Evolutionary conservation across 2,329 filamentous ascomycete genomes (phyloP).

Genomic region (Colletotrichum endophyticum): DNA sequence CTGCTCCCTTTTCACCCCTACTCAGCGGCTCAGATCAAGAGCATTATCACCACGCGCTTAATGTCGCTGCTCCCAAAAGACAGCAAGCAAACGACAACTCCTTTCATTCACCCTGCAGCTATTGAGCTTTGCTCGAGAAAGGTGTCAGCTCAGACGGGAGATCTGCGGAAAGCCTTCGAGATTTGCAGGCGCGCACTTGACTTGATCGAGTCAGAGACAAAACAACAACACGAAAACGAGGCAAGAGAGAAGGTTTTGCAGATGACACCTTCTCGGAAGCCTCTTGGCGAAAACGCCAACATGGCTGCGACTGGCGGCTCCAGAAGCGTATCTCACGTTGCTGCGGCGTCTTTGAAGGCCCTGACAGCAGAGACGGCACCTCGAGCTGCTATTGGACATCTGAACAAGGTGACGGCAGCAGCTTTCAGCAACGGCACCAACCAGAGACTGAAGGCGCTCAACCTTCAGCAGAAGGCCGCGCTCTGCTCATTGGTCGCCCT

Average conservation of each 20-base stretch:
- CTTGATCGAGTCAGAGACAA: slow-evolving; percentile 84
- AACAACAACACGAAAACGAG: slow-evolving; percentile 71
- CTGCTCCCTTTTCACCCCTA: slow-evolving; percentile 94
- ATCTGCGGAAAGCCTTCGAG: slow-evolving; percentile 93
- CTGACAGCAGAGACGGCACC: slow-evolving; percentile 83
- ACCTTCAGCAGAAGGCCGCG: slow-evolving; percentile 95
- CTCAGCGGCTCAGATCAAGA: slow-evolving; percentile 83
- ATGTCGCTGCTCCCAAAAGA: slow-evolving; percentile 71
- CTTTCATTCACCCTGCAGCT: slow-evolving; percentile 91
- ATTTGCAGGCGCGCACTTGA: slow-evolving; percentile 91
- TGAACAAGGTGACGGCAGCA: slow-evolving; percentile 88
- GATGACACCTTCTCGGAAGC: slow-evolving; percentile 74
- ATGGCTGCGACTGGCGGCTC: slow-evolving; percentile 51
- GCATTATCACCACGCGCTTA: slow-evolving; percentile 84
- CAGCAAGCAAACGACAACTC: slow-evolving; percentile 63
- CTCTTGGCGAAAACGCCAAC: slow-evolving; percentile 83
- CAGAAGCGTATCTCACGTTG: slow-evolving; percentile 50
- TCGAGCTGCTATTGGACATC: slow-evolving; percentile 85
- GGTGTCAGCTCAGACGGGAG: slow-evolving; percentile 91
- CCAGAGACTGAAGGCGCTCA: slow-evolving; percentile 84
- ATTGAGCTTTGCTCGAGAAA: slow-evolving; percentile 95
- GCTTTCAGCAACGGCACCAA: slow-evolving; percentile 89
- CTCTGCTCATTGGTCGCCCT: slow-evolving; percentile 86
- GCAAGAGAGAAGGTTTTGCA: slow-evolving; percentile 60
- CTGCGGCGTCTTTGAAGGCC: slow-evolving; percentile 59